Evolutionary conservation across 805 yeast genomes (phyloP).

Genomic region (Wickerhamiella vanderwaltii): DNA sequence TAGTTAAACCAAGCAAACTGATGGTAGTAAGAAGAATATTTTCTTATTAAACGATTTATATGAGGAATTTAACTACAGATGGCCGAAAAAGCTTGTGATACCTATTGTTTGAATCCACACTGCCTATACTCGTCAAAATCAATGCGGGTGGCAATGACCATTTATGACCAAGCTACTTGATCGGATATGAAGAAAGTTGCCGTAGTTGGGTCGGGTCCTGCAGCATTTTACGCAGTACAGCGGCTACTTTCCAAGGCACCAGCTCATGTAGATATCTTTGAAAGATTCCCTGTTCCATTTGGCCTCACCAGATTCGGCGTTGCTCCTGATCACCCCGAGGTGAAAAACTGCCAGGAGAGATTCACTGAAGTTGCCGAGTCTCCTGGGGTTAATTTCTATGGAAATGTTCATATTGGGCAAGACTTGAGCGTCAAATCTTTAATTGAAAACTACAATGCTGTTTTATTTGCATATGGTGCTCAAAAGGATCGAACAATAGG

Average conservation of each 20-base stretch:
- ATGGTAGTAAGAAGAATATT: too few relatives aligned
- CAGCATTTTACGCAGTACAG: constrained; percentile 84
- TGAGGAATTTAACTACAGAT: too few relatives aligned
- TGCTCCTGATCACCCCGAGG: constrained; percentile 99
- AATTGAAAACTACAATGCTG: constrained; percentile 49
- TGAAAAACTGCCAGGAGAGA: constrained; percentile 58
- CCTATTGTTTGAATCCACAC: too few relatives aligned
- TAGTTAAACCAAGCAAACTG: too few relatives aligned
- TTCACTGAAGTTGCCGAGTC: constrained; percentile 40
- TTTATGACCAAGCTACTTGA: too few relatives aligned
- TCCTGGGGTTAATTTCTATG: constrained; percentile 45
- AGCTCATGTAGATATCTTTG: constrained; percentile 60
- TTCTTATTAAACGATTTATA: too few relatives aligned
- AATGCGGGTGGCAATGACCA: too few relatives aligned
- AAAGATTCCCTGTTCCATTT: constrained; percentile 75
- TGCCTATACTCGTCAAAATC: not conserved
- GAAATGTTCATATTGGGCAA: constrained; percentile 58
- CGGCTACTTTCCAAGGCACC: constrained; percentile 45
- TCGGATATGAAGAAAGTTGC: constrained; percentile 33
- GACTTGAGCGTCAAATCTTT: constrained; percentile 44
- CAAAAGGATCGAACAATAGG: constrained; percentile 40
- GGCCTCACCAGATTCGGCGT: constrained; percentile 91
- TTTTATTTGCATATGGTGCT: constrained; percentile 74
- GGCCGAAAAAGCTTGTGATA: too few relatives aligned
- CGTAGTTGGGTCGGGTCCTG: constrained; percentile 90